phyloP scores from a whole-genome alignment of 768 basidiomycete genomes.

The Leccinum incarnatum region DNA sequence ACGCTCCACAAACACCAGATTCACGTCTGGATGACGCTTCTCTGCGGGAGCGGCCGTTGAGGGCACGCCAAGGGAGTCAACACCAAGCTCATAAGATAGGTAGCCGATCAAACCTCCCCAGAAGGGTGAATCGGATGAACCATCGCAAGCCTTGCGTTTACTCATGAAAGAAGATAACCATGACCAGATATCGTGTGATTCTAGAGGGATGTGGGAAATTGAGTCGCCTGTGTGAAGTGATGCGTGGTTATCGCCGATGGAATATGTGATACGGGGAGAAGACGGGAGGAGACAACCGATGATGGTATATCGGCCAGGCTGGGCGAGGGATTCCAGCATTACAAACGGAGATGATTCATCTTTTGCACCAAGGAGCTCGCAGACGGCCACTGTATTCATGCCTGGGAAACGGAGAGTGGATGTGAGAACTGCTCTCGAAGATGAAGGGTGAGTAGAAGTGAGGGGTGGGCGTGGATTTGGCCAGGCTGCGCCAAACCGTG shows the following conservation, averaged over 20 bases:
- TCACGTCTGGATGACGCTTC: constrained; percentile 63
- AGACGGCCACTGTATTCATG: constrained; percentile 46
- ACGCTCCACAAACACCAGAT: constrained; percentile 74
- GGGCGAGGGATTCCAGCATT: constrained; percentile 72
- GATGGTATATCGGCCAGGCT: constrained; percentile 73
- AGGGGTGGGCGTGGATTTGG: constrained; percentile 39
- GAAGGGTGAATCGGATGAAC: constrained; percentile 60
- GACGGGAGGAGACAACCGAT: constrained; percentile 56
- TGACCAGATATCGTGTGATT: constrained; percentile 60
- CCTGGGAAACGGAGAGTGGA: constrained; percentile 41
- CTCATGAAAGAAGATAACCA: constrained; percentile 76
- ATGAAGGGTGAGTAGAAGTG: constrained; percentile 16
- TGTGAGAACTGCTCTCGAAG: constrained; percentile 35
- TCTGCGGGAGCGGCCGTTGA: constrained; percentile 28
- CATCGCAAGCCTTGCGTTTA: constrained; percentile 43
- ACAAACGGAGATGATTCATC: constrained; percentile 63
- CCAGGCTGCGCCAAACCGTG: constrained; percentile 54
- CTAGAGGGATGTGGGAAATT: constrained; percentile 41
- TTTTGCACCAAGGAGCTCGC: constrained; percentile 59
- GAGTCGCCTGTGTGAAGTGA: constrained; percentile 40
- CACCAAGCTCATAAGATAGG: constrained; percentile 78
- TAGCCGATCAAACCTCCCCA: constrained; percentile 83
- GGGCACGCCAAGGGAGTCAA: constrained; percentile 49
- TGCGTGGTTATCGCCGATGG: constrained; percentile 48
- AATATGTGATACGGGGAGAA: constrained; percentile 59